Percentiles rank a stretch among this genome's conserved stretches.
phyloP scores from a whole-genome alignment of 148 eudicot species.

The Vaccinium macrocarpon region DNA sequence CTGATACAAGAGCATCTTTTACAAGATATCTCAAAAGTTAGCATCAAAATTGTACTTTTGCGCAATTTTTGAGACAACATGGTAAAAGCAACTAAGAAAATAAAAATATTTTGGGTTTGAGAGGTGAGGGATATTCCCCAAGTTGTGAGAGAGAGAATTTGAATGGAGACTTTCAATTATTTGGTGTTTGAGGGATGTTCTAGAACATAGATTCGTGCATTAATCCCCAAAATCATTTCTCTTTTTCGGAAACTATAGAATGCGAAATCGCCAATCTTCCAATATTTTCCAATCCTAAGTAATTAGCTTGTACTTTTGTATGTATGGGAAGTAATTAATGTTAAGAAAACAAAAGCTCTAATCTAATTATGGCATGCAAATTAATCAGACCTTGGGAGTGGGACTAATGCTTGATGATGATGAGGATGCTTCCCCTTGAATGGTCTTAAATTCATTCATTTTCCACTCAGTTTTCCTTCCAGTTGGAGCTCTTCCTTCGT shows the following conservation, averaged over 20 bases:
- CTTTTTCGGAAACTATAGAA: background rate
- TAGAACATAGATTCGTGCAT: no score
- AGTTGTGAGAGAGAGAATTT: no score
- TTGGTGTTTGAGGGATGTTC: no score
- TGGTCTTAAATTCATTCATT: constrained; percentile 59
- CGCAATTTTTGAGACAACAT: no score
- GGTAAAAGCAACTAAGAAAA: no score
- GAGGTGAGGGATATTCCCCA: no score
- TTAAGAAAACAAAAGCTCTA: background rate
- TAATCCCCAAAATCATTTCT: no score
- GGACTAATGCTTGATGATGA: background rate
- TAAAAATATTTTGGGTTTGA: no score
- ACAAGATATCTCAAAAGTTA: no score
- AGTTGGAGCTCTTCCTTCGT: constrained; percentile 54
- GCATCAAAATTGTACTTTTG: no score
- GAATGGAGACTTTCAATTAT: no score
- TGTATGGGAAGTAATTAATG: background rate
- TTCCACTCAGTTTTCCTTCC: constrained; percentile 65
- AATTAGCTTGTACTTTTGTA: background rate
- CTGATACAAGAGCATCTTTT: no score
- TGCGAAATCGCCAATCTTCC: background rate
- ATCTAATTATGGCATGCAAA: background rate
- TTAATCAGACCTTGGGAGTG: constrained; percentile 5
- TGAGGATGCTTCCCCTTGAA: constrained; percentile 18
- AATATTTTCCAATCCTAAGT: background rate